Evolutionary conservation across 176 grass and related monocot species (phyloP).

Genomic region (Echinochloa phyllopogon): DNA sequence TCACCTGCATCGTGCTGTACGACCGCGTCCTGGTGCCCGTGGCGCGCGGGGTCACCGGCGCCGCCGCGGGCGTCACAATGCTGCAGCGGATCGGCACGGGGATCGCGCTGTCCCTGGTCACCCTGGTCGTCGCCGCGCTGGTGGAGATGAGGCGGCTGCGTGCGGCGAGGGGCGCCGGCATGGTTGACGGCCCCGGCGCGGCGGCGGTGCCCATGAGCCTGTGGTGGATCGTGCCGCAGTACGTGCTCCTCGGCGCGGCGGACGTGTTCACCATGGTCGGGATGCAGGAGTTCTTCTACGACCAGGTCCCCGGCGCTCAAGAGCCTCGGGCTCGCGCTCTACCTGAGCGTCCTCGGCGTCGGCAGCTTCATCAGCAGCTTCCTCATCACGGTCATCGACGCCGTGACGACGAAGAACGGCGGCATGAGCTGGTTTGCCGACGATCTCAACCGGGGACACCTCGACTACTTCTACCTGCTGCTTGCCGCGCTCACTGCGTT

Average conservation of each 20-base stretch:
- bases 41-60: slow-evolving; percentile 18
- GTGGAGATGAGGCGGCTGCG: slow-evolving; percentile 61
- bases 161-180: slow-evolving; percentile 29
- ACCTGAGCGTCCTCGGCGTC: slow-evolving; percentile 60
- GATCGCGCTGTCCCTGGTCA: slow-evolving; percentile 27
- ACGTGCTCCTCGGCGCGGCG: slow-evolving; percentile 46
- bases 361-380: slow-evolving; percentile 65
- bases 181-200: slow-evolving; percentile 10
- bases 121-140: slow-evolving; percentile 39
- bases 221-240: slow-evolving; percentile 76
- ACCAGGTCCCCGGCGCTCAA: slow-evolving; percentile 61
- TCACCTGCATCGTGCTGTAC: slow-evolving; percentile 46
- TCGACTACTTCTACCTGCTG: slow-evolving; percentile 73
- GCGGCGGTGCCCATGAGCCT: slow-evolving; percentile 55
- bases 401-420: slow-evolving; percentile 30
- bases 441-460: slow-evolving; percentile 57
- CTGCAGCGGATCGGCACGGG: slow-evolving; percentile 64
- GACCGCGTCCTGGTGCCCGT: slow-evolving; percentile 57
- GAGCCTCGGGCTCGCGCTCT: slow-evolving; percentile 63
- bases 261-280: slow-evolving; percentile 58
- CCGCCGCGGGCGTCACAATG: slow-evolving; percentile 53
- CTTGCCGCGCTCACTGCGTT: slow-evolving; percentile 47
- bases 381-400: slow-evolving; percentile 51
- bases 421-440: slow-evolving; percentile 61
- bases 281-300: slow-evolving; percentile 78